Evolutionary conservation across 495 filamentous ascomycete species (phyloP), one percentile per base, ranked within the genome.

Genomic region (Penicillium turbatum): DNA sequence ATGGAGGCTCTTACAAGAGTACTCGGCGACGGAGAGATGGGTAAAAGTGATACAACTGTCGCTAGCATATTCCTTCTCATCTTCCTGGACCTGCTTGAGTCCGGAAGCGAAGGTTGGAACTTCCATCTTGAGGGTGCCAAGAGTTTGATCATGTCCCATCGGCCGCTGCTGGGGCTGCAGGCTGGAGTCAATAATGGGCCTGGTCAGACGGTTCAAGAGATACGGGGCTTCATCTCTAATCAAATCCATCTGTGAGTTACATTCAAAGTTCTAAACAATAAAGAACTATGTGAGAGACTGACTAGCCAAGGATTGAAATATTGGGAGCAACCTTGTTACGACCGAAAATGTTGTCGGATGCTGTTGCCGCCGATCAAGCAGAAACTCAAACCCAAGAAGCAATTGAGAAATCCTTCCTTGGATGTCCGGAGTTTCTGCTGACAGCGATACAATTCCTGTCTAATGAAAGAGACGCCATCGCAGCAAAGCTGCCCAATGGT

Each of bases 1-100:
- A 78, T 83, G 35, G 60, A 69, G 19, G 68, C 71, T 8, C 59
- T 83, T 0, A 69, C 69, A 2, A 52, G 46, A 0, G 69, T 72
- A 41, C 72, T 63, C 15, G 27, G 34, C 6, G 54, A 61, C 11
- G 32, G 24, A 36, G 15, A 2, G 47, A 27, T 48, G 45, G 10
- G 48, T 65, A 12, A 57, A 16, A 51, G 59, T 5, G 70, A 67
- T 46, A 67, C 64, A 16, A 70, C 71, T 30, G 67, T 75, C 17
- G 73, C 76, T 2, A 72, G 74, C 12, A 72, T 78, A 2, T 70
- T 79, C 31, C 78, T 81, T 48, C 72, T 81, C 45, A 68, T 81
- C 62, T 79, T 77, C 51, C 72, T 77, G 6, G 48, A 79, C 36
- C 65, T 81, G 6, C 72, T 81, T 13, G 77, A 81, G 57, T 72